These are phyloP conservation scores for Samsoniella hepiali DNA, from an alignment of 2,329 filamentous ascomycete species.

Conservation along the genomic window DNA sequence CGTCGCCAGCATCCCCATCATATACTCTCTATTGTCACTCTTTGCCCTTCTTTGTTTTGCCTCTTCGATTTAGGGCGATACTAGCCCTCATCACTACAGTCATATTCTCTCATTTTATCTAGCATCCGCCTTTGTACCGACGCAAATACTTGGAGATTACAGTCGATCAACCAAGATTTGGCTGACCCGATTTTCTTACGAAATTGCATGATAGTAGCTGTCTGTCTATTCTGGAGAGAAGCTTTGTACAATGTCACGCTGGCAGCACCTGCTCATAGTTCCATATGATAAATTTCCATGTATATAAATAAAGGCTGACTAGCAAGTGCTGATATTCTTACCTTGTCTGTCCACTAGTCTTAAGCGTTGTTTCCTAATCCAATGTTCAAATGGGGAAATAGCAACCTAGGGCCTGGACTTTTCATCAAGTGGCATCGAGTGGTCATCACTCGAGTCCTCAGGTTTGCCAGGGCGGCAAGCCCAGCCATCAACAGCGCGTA, in stretches of 20 bases:
- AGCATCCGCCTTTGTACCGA: background rate
- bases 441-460: conserved; percentile 39
- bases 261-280: conserved; percentile 11
- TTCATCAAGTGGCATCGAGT: background rate
- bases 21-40: conserved; percentile 18
- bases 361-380: background rate
- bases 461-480: conserved; percentile 51
- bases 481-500: conserved; percentile 45
- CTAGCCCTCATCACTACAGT: background rate
- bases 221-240: background rate
- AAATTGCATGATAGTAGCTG: background rate
- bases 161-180: background rate
- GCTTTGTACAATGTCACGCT: background rate
- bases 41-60: background rate
- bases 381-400: background rate
- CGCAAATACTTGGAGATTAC: background rate
- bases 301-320: background rate
- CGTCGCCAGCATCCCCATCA: conserved; percentile 8
- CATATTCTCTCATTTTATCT: background rate
- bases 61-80: background rate
- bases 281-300: conserved; percentile 15
- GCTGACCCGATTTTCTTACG: background rate
- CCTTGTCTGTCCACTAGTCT: background rate
- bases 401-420: conserved; percentile 4
- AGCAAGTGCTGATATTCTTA: background rate